Evolutionary conservation across 345 rosid genomes (phyloP).

Genomic region (Gossypium thurberi): DNA sequence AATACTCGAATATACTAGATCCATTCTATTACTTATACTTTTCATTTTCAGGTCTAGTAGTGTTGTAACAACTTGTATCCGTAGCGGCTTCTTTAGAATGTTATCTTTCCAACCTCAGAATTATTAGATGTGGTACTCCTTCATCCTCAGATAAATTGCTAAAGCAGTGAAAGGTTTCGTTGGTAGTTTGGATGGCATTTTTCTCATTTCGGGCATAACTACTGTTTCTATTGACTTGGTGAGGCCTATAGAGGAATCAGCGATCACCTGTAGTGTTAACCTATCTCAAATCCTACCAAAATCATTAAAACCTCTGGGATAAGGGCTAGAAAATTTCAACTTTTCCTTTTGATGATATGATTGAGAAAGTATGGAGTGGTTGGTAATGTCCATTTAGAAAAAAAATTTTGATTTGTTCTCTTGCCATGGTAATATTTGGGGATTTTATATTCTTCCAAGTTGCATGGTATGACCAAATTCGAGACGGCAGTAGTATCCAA

Average conservation of each 20-base stretch:
- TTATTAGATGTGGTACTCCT: slow-evolving; percentile 21
- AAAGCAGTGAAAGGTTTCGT: slow-evolving; percentile 15
- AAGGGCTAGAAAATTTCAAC: slow-evolving; percentile 1
- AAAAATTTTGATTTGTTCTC: not conserved
- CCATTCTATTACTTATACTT: not conserved
- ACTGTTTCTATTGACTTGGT: slow-evolving; percentile 26
- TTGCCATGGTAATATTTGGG: not conserved
- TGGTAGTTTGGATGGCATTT: not conserved
- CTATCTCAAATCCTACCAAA: slow-evolving; percentile 28
- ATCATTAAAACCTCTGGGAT: slow-evolving; percentile 41
- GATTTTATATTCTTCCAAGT: slow-evolving; percentile 5
- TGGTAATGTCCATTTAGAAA: not conserved
- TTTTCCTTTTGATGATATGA: not conserved
- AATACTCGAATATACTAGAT: not conserved
- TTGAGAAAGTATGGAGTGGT: not conserved
- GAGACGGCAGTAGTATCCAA: slow-evolving; percentile 18
- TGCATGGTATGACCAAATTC: slow-evolving; percentile 22
- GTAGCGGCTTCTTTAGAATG: slow-evolving; percentile 32
- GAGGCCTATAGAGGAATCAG: slow-evolving; percentile 41
- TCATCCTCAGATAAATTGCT: not conserved
- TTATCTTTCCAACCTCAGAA: slow-evolving; percentile 24
- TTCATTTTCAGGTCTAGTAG: slow-evolving; percentile 58
- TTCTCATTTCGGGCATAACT: not conserved
- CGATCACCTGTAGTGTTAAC: slow-evolving; percentile 41
- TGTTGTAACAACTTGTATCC: slow-evolving; percentile 36